phyloP scores from a whole-genome alignment of 805 yeast genomes.

The Cyberlindnera lachancei region DNA sequence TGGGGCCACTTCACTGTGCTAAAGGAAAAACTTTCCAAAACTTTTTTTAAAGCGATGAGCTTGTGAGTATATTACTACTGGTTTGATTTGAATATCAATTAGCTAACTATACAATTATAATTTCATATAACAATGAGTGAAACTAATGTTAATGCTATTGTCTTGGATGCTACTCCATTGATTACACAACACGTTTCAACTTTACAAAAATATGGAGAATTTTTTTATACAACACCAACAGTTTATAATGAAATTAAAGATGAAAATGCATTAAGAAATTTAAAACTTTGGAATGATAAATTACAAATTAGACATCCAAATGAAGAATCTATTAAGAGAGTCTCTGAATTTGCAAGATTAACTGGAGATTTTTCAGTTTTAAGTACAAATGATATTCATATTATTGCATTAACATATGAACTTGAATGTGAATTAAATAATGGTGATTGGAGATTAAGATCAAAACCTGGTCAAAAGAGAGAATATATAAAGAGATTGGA shows the following conservation, averaged over 20 bases:
- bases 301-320: slow-evolving; percentile 74
- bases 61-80: background rate
- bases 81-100: too few species aligned
- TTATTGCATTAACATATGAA: slow-evolving; percentile 87
- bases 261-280: slow-evolving; percentile 71
- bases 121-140: slow-evolving; percentile 6
- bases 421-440: slow-evolving; percentile 63
- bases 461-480: slow-evolving; percentile 56
- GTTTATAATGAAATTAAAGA: slow-evolving; percentile 83
- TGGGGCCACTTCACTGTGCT: background rate
- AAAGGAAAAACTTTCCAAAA: background rate
- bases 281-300: slow-evolving; percentile 72
- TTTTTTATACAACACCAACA: slow-evolving; percentile 87
- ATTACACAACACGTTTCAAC: slow-evolving; percentile 77
- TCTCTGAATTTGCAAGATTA: slow-evolving; percentile 66
- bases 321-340: slow-evolving; percentile 52
- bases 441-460: slow-evolving; percentile 67
- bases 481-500: slow-evolving; percentile 13
- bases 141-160: slow-evolving; percentile 34
- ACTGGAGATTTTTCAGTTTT: slow-evolving; percentile 91
- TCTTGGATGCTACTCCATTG: slow-evolving; percentile 92
- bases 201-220: slow-evolving; percentile 59
- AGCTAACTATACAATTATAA: too few species aligned
- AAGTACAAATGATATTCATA: slow-evolving; percentile 86
- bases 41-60: slow-evolving; percentile 1